These are phyloP conservation scores for Penicillium arizonense DNA, from an alignment of 495 filamentous ascomycete species.

Conservation along the genomic window DNA sequence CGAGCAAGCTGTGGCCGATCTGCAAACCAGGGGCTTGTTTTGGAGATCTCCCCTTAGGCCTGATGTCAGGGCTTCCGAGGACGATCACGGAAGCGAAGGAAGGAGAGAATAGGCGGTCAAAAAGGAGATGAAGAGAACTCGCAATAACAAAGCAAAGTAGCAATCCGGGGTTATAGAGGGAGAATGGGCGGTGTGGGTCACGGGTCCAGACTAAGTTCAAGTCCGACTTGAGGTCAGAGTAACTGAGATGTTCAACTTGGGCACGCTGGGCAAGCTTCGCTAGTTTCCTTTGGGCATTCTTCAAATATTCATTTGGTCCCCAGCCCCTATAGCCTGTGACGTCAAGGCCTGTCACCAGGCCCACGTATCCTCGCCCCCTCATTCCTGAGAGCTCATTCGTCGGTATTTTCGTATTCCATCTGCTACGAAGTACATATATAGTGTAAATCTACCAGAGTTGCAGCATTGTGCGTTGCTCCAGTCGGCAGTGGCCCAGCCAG, in stretches of 20 bases:
- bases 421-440: too few relatives aligned
- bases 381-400: not conserved
- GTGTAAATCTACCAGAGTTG: too few relatives aligned
- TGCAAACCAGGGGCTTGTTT: slow-evolving; percentile 7
- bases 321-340: slow-evolving; percentile 11
- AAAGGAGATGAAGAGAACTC: not conserved
- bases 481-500: slow-evolving; percentile 9
- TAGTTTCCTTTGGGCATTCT: not conserved
- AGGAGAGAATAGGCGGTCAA: not conserved
- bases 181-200: slow-evolving; percentile 31
- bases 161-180: slow-evolving; percentile 17
- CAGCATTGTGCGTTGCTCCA: slow-evolving; percentile 4
- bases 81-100: slow-evolving; percentile 21
- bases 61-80: slow-evolving; percentile 20
- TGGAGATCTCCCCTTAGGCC: slow-evolving; percentile 17
- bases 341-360: slow-evolving; percentile 7
- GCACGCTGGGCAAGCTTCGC: not conserved
- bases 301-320: not conserved
- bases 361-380: slow-evolving; percentile 2
- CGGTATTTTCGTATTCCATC: not conserved
- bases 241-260: not conserved
- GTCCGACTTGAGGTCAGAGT: too few relatives aligned
- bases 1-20: not conserved
- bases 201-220: not conserved
- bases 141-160: not conserved